Base-by-base conservation (phyloP, 768 basidiomycete species). In the Mrakia hoshinonis region DNA sequence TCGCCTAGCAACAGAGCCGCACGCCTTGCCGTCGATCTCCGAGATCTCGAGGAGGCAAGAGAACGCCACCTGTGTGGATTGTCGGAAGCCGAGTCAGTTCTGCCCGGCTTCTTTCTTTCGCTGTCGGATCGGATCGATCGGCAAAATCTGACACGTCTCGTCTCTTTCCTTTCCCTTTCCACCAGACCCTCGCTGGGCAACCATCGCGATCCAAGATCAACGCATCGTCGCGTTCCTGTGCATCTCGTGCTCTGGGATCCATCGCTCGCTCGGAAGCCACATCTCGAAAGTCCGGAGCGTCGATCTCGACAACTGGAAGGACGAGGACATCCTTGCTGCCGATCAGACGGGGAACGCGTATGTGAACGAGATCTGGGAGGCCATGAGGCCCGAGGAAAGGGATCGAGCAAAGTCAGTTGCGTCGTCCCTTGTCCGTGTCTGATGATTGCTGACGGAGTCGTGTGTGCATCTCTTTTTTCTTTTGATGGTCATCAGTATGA, bases 251-350 rank as follows among this genome's bases (percentile, higher is more conserved):
- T 66, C 54, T 1, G 70, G 70, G 10, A 29, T 67, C 15, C 70
- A 72, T 36, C 64, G 70, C 7, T 48, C 39, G 1, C 54, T 72
- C 7, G 70, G 70, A 4, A 61, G 64, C 20, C 70, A 72, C 34
- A 55, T 72, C 54, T 58, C 51, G 43, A 72, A 72, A 51, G 66
- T 72, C 36, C 70, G 70, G 26, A 72, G 70, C 47, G 43, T 52
- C 34, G 70, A 72, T 18, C 70, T 72, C 48, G 70, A 72, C 55
- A 72, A 72, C 58, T 72, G 70, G 70, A 72, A 60, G 24, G 31
- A 34, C 10, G 46, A 52, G 13, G 70, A 72, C 48, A 51, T 72
- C 22, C 29, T 48, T 2, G 15, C 64, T 13, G 70, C 70, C 9
- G 36, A 22, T 12, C 52, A 38, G n/a, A 72, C 70, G 22, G 70